phyloP scores from a whole-genome alignment of 2,329 filamentous ascomycete genomes.

The Fusarium longipes region DNA sequence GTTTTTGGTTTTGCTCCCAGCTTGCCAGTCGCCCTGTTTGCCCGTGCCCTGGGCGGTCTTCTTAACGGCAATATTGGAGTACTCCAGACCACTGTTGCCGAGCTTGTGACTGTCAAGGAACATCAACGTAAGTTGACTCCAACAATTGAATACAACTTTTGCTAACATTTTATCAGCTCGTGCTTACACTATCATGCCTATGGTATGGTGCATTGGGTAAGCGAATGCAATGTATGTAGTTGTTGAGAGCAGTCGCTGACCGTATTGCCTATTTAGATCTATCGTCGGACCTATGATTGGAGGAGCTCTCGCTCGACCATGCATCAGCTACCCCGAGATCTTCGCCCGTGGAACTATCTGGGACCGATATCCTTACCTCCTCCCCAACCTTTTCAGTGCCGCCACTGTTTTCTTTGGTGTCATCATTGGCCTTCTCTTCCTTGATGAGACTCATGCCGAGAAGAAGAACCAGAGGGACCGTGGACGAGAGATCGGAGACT shows the following conservation, averaged over 20 bases:
- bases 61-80: conserved; percentile 98
- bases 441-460: conserved; percentile 92
- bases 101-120: conserved; percentile 91
- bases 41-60: conserved; percentile 87
- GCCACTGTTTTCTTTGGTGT: conserved; percentile 81
- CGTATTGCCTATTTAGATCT: conserved; percentile 66
- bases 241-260: conserved; percentile 39
- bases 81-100: conserved; percentile 92
- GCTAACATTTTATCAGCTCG: conserved; percentile 68
- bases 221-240: conserved; percentile 40
- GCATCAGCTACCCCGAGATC: conserved; percentile 79
- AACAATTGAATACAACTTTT: not conserved
- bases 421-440: conserved; percentile 81
- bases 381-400: conserved; percentile 92
- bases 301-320: conserved; percentile 88
- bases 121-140: conserved; percentile 77
- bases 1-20: conserved; percentile 91
- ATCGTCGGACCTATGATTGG: conserved; percentile 94
- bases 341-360: conserved; percentile 82
- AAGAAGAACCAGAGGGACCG: conserved; percentile 81
- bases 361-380: conserved; percentile 87
- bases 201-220: conserved; percentile 95
- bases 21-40: conserved; percentile 83
- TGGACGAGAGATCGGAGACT: conserved; percentile 80
- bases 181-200: conserved; percentile 97